Base-by-base conservation (phyloP, 208 protist species). In the Trypanosomatidae sp. region DNA sequence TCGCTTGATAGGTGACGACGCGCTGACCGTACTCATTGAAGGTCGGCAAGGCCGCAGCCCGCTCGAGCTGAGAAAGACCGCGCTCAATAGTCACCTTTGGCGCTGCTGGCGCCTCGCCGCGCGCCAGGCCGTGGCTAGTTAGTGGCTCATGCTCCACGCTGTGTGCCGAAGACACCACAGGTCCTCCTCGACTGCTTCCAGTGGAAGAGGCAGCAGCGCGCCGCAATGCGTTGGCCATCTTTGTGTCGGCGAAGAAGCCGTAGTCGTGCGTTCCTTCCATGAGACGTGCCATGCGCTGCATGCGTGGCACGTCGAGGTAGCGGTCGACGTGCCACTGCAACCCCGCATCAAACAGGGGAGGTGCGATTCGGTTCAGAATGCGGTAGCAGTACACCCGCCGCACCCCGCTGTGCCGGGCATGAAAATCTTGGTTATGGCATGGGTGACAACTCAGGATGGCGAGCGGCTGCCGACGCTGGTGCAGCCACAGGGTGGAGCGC, bases 291-390 rank as follows among this genome's bases (percentile, higher is more conserved):
- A 94, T 90, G 15, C 90, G 88, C 66, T 92, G 81, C 93, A 97
- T 97, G 59, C 90, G 82, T 2, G 84, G 65, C 12, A 93, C 83
- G 71, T 97, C 89, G 41, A 97, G 82, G 58, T 89, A 85, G 60
- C 93, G 85, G 71, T 95, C 91, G 1, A 97, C 90, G 79, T 97
- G 93, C 91, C 93, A 97, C 71, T 95, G 92, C 46, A 92, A 46
- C 25, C 90, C 91, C 3, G 88, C 91, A 46, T 95, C 91, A 70
- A 95, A 94, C 28, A 97, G 76, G 30, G 93, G 93, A 4, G 93
- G 93, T 0, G 93, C 93, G 25, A 97, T 81, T 46, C 93, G 90
- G 77, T 97, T 97, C n/a, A 94, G 81, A 55, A 97, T 93, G 66
- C 93, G 93, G 73, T 97, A 97, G 65, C 87, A 87, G 82, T 97